Conservation (phyloP, 495 filamentous ascomycete genomes). For the Aspergillus avenaceus region DNA sequence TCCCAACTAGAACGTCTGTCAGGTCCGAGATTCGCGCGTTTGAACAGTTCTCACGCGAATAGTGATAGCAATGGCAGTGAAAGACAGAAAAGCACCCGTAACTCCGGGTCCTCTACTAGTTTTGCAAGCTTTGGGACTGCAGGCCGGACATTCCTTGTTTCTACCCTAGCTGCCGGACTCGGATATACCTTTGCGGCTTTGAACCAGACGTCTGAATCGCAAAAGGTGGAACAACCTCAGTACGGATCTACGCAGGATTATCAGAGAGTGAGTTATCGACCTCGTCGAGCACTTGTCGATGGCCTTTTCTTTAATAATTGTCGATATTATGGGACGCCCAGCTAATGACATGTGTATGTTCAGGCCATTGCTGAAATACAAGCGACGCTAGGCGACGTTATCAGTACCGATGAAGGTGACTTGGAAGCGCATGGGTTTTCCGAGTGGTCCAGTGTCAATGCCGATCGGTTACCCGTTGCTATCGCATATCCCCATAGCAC, state of each 20-base stretch:
- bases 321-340: too few relatives aligned
- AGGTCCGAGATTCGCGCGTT: constrained; percentile 10
- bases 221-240: constrained; percentile 17
- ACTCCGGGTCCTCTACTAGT: constrained; percentile 13
- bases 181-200: constrained; percentile 33
- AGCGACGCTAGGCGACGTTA: constrained; percentile 55
- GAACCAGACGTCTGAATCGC: constrained; percentile 11
- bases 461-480: constrained; percentile 71
- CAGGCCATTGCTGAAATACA: constrained; percentile 63
- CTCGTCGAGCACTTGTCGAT: too few relatives aligned
- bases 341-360: not conserved
- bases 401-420: constrained; percentile 81
- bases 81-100: constrained; percentile 6
- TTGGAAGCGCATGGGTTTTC: constrained; percentile 79
- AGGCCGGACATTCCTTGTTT: constrained; percentile 25
- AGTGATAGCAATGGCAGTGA: constrained; percentile 5
- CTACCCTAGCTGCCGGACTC: constrained; percentile 31
- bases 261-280: constrained; percentile 26
- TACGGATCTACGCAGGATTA: constrained; percentile 42
- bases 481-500: constrained; percentile 76
- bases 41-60: constrained; percentile 21
- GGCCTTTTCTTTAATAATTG: too few relatives aligned
- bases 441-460: constrained; percentile 84
- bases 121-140: constrained; percentile 28
- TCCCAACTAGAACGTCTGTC: constrained; percentile 3